Evolutionary conservation across 2,329 filamentous ascomycete species (phyloP).

Genomic region (Zymoseptoria tritici): DNA sequence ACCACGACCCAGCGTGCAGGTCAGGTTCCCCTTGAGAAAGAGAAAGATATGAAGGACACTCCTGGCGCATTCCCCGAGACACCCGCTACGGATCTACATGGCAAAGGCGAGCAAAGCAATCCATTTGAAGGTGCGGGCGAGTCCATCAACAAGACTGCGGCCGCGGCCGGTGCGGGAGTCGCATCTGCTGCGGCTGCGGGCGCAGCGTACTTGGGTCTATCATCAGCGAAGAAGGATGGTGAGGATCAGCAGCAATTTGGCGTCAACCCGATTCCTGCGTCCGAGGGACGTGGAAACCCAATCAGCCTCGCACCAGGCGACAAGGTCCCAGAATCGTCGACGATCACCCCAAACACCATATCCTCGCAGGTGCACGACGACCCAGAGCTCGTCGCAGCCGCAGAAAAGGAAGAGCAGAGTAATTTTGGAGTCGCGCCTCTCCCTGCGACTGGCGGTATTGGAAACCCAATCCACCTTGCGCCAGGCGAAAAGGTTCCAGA

Average conservation of each 20-base stretch:
- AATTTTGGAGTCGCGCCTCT: constrained; percentile 50
- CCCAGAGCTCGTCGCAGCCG: constrained; percentile 44
- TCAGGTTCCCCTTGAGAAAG: constrained; percentile 51
- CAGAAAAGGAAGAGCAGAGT: constrained; percentile 13
- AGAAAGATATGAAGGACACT: constrained; percentile 27
- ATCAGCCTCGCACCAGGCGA: constrained; percentile 71
- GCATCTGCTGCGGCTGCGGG: constrained; percentile 5
- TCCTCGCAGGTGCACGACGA: constrained; percentile 59
- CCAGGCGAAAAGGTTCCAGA: constrained; percentile 77
- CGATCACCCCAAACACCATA: constrained; percentile 62
- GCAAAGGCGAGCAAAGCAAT: constrained; percentile 11
- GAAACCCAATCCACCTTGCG: constrained; percentile 73
- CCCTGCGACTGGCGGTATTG: constrained; percentile 49
- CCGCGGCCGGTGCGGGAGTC: constrained; percentile 5
- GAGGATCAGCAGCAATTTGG: constrained; percentile 38
- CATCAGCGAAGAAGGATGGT: constrained; percentile 6
- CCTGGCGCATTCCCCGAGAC: constrained; percentile 70
- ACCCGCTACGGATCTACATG: constrained; percentile 45
- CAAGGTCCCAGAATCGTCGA: constrained; percentile 62
- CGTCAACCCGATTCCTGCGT: constrained; percentile 54
- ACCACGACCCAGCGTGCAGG: constrained; percentile 65
- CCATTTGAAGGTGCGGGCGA: constrained; percentile 3
- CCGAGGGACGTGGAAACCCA: constrained; percentile 62
- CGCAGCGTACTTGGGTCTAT: constrained; percentile 3
- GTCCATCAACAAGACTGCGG: neutral